Percentiles rank a stretch among this genome's conserved stretches.
Conservation (phyloP, 345 rosid genomes). For the Boechera stricta region DNA sequence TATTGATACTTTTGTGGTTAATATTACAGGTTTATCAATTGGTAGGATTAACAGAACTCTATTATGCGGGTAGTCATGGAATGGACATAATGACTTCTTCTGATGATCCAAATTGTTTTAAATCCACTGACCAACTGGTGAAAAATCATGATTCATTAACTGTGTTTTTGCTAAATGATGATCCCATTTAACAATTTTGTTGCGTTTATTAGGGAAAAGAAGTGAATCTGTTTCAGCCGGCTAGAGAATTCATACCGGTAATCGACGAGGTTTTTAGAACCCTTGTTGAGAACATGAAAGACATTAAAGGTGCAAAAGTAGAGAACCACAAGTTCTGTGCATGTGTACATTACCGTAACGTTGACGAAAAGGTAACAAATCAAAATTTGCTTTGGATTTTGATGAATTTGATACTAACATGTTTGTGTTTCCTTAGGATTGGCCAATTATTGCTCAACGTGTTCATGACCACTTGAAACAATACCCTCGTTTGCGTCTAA, state of each 20-base stretch:
- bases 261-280: constrained; percentile 90
- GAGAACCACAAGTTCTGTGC: constrained; percentile 96
- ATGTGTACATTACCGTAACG: constrained; percentile 95
- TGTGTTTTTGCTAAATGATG: not conserved
- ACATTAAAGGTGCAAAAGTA: constrained; percentile 76
- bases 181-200: not conserved
- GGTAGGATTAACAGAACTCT: constrained; percentile 90
- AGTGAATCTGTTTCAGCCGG: constrained; percentile 88
- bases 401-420: not conserved
- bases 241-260: constrained; percentile 78
- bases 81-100: constrained; percentile 89
- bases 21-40: constrained; percentile 69
- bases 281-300: constrained; percentile 78
- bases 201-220: constrained; percentile 63
- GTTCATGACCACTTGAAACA: constrained; percentile 85
- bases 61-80: constrained; percentile 98
- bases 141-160: not conserved
- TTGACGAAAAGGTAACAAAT: constrained; percentile 77
- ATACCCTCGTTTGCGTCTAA: constrained; percentile 75
- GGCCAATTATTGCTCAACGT: constrained; percentile 78
- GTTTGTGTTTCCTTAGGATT: constrained; percentile 54
- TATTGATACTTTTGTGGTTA: not conserved
- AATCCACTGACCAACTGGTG: constrained; percentile 76
- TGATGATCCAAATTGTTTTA: constrained; percentile 50
- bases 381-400: not conserved